Percentiles rank a stretch among this genome's conserved stretches.
phyloP scores from a whole-genome alignment of 352 stramenopile species.

The Thalassiosira delicatula region DNA sequence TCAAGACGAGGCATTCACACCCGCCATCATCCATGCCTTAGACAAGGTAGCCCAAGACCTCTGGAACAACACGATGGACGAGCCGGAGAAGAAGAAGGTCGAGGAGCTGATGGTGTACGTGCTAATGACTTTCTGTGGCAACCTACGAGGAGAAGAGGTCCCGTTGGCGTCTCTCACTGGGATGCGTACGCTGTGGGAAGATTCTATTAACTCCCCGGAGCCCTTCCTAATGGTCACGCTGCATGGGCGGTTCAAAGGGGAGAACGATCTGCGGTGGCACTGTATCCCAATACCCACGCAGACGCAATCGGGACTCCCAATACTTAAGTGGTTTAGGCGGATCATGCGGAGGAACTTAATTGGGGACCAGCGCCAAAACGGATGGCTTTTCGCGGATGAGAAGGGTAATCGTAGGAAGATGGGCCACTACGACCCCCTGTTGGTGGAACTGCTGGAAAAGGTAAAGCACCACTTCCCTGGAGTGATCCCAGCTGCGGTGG shows the following conservation, averaged over 20 bases:
- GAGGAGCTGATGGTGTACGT: background rate
- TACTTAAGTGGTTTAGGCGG: background rate
- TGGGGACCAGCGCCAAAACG: background rate
- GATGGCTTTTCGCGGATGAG: background rate
- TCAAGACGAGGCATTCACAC: background rate
- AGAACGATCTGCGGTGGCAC: background rate
- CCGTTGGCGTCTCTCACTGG: background rate
- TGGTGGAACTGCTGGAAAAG: background rate
- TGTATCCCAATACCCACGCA: background rate
- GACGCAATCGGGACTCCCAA: background rate
- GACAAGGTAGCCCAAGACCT: background rate
- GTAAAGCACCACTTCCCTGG: background rate
- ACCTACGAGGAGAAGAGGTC: background rate
- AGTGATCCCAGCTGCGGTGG: background rate
- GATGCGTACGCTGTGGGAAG: background rate
- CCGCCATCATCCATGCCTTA: background rate
- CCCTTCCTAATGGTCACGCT: background rate
- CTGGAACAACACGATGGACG: background rate
- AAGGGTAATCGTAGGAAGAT: background rate
- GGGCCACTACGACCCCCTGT: background rate
- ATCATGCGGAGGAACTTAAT: background rate
- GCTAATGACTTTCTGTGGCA: background rate
- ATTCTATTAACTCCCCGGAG: background rate
- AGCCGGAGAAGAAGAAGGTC: background rate
- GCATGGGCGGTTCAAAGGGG: conserved; percentile 51